Evolutionary conservation across 2,329 filamentous ascomycete species (phyloP), one percentile per base, ranked within the genome.

Genomic region (Trichoderma simmonsii): DNA sequence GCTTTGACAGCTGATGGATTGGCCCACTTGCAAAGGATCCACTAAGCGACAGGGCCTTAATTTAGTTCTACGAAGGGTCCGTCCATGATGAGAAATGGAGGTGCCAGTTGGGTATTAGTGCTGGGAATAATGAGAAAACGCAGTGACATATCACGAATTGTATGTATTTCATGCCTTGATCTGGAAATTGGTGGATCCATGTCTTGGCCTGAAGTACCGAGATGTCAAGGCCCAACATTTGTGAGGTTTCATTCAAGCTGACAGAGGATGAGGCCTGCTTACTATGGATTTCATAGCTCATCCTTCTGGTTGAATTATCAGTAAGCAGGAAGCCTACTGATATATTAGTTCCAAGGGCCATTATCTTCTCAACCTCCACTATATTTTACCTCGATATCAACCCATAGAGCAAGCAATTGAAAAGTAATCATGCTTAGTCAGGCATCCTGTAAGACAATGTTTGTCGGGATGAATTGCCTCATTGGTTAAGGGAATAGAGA

Each of bases 41-140:
- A 70, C 67, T 62, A 28, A 39, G 15, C n/a, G 21, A 60, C 66
- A 69, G 66, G 67, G 57, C 26, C 66, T 70, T 70, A 34, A n/a
- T 43, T 61, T 28, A 57, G 32, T 34, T 12, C 43, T 69, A 15
- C 7, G 30, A 70, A 24, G 18, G 15, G 48, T 54, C 48, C 11
- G 48, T 51, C 48, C 5, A 7, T 24, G 48, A 54, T 24, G 48
- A 54, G 48, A 54, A 28, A 54, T 26, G 39, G 36, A 70, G 28
- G 9, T 28, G 57, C 11, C 36, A 62, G 28, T 54, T 54, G 14
- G 30, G 36, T 48, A 51, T 34, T 70, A 12, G 26, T 30, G 34
- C 65, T 21, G 28, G 26, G 56, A 54, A 9, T 26, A n/a, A 34
- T n/a, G 5, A 26, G 4, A 30, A 21, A 26, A 21, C 8, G 6